A percentile compares a stretch with the other conserved stretches of the same genome.
Conservation (phyloP, 805 yeast genomes). For the Phaffomyces antillensis region DNA sequence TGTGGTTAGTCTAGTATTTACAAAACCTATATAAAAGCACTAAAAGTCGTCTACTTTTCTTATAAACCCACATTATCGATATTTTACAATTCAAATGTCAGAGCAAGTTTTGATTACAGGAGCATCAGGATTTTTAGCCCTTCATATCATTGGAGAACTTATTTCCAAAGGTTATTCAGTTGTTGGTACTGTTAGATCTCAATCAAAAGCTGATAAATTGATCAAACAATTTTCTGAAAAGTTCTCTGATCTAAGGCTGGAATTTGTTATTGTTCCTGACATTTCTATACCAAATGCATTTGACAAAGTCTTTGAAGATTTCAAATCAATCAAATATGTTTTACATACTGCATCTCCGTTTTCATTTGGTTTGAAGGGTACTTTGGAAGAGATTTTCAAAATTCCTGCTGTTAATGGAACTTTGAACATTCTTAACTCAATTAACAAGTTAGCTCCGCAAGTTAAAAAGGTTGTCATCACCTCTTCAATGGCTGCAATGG, state of each 20-base stretch:
- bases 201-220: constrained; percentile 26
- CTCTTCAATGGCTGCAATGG: constrained; percentile 42
- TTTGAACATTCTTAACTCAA: constrained; percentile 38
- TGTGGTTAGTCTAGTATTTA: no score
- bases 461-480: constrained; percentile 42
- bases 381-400: constrained; percentile 37
- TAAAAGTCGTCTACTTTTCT: no score
- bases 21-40: no score
- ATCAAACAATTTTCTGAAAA: constrained; percentile 13
- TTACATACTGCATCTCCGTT: constrained; percentile 58
- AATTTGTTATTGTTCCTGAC: constrained; percentile 39
- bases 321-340: constrained; percentile 45
- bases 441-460: constrained; percentile 29
- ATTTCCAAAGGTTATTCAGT: constrained; percentile 32
- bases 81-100: neutral
- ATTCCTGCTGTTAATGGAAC: constrained; percentile 51
- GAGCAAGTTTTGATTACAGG: constrained; percentile 34
- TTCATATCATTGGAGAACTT: constrained; percentile 31
- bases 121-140: constrained; percentile 39
- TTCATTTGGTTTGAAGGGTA: constrained; percentile 31
- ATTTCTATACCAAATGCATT: constrained; percentile 35
- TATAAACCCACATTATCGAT: no score
- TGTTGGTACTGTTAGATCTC: constrained; percentile 35
- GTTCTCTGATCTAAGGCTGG: constrained; percentile 25
- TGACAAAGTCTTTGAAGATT: constrained; percentile 34